phyloP scores from a whole-genome alignment of 768 basidiomycete species.

The Ramaria rubella region DNA sequence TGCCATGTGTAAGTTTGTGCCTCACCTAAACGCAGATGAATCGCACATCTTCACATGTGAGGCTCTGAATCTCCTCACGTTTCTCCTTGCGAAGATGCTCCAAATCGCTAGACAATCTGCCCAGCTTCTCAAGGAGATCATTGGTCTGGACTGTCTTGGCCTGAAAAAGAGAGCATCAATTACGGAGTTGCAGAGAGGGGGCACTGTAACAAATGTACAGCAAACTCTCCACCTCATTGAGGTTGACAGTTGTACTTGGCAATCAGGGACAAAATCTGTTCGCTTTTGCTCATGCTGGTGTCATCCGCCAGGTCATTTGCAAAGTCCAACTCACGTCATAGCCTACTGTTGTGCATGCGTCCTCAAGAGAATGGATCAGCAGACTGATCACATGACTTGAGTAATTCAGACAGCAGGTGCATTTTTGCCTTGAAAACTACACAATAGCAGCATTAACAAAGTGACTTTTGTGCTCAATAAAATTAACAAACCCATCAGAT shows the following conservation, averaged over 20 bases:
- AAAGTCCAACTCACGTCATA: conserved; percentile 87
- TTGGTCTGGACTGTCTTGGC: conserved; percentile 96
- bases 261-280: conserved; percentile 84
- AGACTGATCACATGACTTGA: too few species aligned
- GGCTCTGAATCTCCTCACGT: conserved; percentile 91
- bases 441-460: too few species aligned
- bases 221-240: conserved; percentile 94
- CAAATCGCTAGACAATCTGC: conserved; percentile 65
- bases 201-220: conserved; percentile 54
- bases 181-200: not conserved
- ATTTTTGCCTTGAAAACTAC: too few species aligned
- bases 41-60: too few species aligned
- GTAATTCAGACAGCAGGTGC: too few species aligned
- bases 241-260: conserved; percentile 92
- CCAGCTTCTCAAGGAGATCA: conserved; percentile 76
- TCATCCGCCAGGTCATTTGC: conserved; percentile 99
- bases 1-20: too few species aligned
- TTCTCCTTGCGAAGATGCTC: conserved; percentile 89
- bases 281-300: conserved; percentile 81
- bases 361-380: too few species aligned
- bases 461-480: too few species aligned
- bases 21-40: too few species aligned
- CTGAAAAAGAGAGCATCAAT: conserved; percentile 36
- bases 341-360: too few species aligned
- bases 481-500: too few species aligned